Evolutionary conservation across 2,329 filamentous ascomycete genomes (phyloP), one percentile per base, ranked within the genome.

Genomic region (Nemania diffusa): DNA sequence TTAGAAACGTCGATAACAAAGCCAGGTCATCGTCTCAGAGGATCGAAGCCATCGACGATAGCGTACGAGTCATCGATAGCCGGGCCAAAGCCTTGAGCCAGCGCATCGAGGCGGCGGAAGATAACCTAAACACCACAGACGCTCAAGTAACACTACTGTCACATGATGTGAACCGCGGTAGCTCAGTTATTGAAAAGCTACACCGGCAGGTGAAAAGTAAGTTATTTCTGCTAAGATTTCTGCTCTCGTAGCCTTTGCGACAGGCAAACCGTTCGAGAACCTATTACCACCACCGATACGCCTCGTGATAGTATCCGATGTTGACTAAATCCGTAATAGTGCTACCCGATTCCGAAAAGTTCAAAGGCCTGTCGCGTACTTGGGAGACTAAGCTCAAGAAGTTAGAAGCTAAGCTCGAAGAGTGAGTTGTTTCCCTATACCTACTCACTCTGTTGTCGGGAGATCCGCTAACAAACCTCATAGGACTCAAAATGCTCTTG

Each of bases 11-110:
- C 37, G 73, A 74, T 37, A 22, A 46, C 51, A 73, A 72, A 61
- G 60, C 72, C 3, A 58, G 73, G 9, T 62, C 73, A 13, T 69
- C 67, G 8, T 27, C 64, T 24, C 73, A 75, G 67, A 65, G 73
- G 42, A 67, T 74, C 22, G 73, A 74, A 58, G 72, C 73, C 17
- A 62, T 74, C 46, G 73, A 75, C 52, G 73, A 75, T 62, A 73
- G 71, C 63, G 65, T 71, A 20, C 71, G 73, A 64, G 69, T 73
- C 46, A 71, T 74, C 55, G 73, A 74, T 52, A 73, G 67, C 60
- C 59, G 73, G 27, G 69, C 70, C 27, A 74, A 74, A 58, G 66
- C 72, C 34, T 61, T 73, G 15, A 73, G 73, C 48, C 73, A 74
- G 64, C 69, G 73, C 15, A 42, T 74, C 11, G 73, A 74, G 46